Percentiles rank a stretch among this genome's conserved stretches.
Evolutionary conservation across 2,329 filamentous ascomycete species (phyloP).

Genomic region (Beauveria bassiana): DNA sequence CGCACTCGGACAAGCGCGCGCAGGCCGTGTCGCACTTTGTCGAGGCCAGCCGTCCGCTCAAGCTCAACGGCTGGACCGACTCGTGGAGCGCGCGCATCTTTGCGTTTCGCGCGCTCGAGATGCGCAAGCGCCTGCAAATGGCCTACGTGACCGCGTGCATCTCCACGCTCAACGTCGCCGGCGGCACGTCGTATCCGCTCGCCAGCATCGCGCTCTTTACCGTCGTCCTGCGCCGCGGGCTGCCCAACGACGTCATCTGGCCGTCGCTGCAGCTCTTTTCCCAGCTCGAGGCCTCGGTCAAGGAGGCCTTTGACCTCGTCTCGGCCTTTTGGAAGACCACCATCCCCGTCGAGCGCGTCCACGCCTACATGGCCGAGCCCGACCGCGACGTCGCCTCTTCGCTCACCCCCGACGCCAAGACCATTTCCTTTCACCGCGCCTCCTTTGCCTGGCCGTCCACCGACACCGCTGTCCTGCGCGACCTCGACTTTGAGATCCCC

Average conservation of each 20-base stretch:
- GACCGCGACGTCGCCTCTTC: slow-evolving; percentile 54
- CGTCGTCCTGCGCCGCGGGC: slow-evolving; percentile 54
- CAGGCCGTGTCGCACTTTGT: slow-evolving; percentile 81
- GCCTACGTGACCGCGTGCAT: slow-evolving; percentile 41
- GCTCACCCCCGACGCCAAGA: slow-evolving; percentile 23
- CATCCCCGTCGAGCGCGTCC: slow-evolving; percentile 75
- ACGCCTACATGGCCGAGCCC: slow-evolving; percentile 79
- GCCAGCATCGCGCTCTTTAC: slow-evolving; percentile 79
- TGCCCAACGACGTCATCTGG: slow-evolving; percentile 78
- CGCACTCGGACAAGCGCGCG: slow-evolving; percentile 67
- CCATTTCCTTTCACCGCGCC: slow-evolving; percentile 52
- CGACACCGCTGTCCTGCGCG: slow-evolving; percentile 40
- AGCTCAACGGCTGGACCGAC: slow-evolving; percentile 33
- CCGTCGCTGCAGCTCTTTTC: slow-evolving; percentile 75
- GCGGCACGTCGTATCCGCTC: slow-evolving; percentile 69
- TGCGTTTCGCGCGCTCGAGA: slow-evolving; percentile 27
- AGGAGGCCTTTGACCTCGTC: slow-evolving; percentile 67
- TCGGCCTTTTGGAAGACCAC: slow-evolving; percentile 72
- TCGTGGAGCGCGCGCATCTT: slow-evolving; percentile 30
- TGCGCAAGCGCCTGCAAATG: slow-evolving; percentile 30
- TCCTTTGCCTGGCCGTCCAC: slow-evolving; percentile 76
- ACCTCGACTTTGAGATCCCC: slow-evolving; percentile 38
- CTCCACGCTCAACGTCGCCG: slow-evolving; percentile 60
- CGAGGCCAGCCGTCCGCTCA: slow-evolving; percentile 66
- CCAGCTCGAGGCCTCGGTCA: slow-evolving; percentile 65